Percentiles rank a stretch among this genome's conserved stretches.
Evolutionary conservation across 306 rosid species (phyloP).

Genomic region (Quillaja saponaria): DNA sequence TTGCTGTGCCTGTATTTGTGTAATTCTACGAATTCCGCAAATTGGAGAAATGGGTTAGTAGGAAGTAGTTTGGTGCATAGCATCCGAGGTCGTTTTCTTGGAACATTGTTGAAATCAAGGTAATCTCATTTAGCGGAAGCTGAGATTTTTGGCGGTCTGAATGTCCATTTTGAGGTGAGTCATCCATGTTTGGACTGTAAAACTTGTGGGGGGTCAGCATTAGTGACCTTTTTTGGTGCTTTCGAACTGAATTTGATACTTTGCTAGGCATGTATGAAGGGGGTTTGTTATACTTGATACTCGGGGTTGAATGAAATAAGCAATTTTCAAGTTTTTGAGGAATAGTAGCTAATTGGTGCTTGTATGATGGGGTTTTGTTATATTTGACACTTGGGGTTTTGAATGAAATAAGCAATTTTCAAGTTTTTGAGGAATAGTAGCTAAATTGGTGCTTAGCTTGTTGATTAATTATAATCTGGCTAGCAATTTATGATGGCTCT

Average conservation of each 20-base stretch:
- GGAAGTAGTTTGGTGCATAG: slow-evolving; percentile 18
- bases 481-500: slow-evolving; percentile 12
- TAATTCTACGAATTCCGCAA: slow-evolving; percentile 26
- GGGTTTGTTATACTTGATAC: too few species aligned
- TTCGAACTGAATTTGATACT: slow-evolving; percentile 7
- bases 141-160: slow-evolving; percentile 29
- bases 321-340: not conserved
- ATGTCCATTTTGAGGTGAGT: slow-evolving; percentile 24
- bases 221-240: not conserved
- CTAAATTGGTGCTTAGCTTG: slow-evolving; percentile 13
- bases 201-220: slow-evolving; percentile 8
- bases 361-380: not conserved
- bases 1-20: slow-evolving; percentile 9
- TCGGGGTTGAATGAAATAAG: too few species aligned
- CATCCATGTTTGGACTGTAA: slow-evolving; percentile 20
- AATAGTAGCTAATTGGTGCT: slow-evolving; percentile 11
- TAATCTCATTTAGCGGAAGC: slow-evolving; percentile 31
- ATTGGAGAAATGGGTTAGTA: slow-evolving; percentile 32
- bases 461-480: slow-evolving; percentile 11
- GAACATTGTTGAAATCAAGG: slow-evolving; percentile 18
- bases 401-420: not conserved
- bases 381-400: too few species aligned
- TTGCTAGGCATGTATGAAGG: slow-evolving; percentile 1
- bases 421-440: not conserved
- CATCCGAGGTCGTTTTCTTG: slow-evolving; percentile 35